Conservation (phyloP, 257 asterid genomes). For the Solanum ossicruentum region DNA sequence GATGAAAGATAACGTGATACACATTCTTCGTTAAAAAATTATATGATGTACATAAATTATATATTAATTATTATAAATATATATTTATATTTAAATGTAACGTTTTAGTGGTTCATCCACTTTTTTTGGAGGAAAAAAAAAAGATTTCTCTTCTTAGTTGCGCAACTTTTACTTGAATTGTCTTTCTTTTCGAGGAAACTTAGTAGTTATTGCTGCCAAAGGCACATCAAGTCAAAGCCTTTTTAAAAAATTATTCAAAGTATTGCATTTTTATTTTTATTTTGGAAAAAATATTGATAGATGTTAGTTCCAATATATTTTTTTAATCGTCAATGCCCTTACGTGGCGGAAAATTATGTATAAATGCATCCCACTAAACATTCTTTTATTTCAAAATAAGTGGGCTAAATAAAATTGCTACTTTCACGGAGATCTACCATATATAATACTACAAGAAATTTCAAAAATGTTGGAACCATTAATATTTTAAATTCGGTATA, state of each 20-base stretch:
- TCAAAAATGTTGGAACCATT: background rate
- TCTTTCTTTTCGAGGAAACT: background rate
- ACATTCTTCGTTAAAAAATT: too few species aligned
- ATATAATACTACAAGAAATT: background rate
- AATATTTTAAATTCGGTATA: background rate
- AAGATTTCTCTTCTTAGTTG: background rate
- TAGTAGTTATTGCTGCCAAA: background rate
- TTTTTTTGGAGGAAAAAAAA: background rate
- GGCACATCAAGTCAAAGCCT: background rate
- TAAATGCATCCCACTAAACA: background rate
- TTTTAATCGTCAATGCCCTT: background rate
- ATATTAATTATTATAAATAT: background rate
- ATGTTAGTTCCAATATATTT: background rate
- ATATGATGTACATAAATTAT: too few species aligned
- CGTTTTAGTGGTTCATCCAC: background rate
- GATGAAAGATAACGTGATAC: fast-evolving
- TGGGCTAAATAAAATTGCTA: background rate
- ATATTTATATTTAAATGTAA: too few species aligned
- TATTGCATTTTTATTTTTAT: background rate
- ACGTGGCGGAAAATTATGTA: background rate
- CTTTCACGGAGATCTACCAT: background rate
- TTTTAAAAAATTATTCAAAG: background rate
- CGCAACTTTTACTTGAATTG: background rate
- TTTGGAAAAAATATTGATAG: background rate
- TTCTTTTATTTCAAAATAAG: background rate